Base-by-base conservation (phyloP, 2,329 filamentous ascomycete genomes). In the Fusarium chuoi region DNA sequence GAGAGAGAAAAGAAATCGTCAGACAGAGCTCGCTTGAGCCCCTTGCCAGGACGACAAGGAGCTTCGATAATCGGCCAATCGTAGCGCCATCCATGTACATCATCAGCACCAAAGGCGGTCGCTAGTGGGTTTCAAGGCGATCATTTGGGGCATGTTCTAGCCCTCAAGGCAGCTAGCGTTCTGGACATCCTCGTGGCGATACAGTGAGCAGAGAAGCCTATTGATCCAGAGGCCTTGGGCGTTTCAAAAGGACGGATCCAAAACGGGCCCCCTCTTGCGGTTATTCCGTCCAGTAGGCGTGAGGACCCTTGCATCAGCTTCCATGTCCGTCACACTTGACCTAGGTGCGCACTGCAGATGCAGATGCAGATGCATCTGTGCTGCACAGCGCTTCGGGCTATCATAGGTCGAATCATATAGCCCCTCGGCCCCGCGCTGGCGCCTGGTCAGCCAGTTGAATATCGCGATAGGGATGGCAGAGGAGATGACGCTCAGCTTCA, bases 41-140 rank as follows among this genome's bases (percentile, higher is more conserved):
- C 68, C 71, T 75, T 69, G 64, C 62, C 24, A 62, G 39, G 48
- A 67, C 63, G 45, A 52, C 51, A 30, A 72, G 55, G 54, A 54
- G 33, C 38, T 26, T 55, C 28, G 28, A 28, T 39, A 63, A 30
- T 49, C n/a, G 45, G 46, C 71, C 71, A 74, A 64, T 74, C 56
- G 55, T 42, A 44, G 42, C 41, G 24, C 39, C 36, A 57, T 24
- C 42, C 54, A 70, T 59, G 38, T 59, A 70, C 70, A 73, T 55
- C 48, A 66, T 44, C 54, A 68, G 55, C 71, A 70, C 72, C 68
- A 58, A 64, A 71, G 62, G 55, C 42, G 55, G 68, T 45, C 44
- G 59, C 54, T 74, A 72, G 71, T 65, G 68, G 71, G 71, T 74
- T 74, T 74, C 71, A 74, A 74, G 58, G 62, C 71, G 71, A 74